Evolutionary conservation across 495 filamentous ascomycete genomes (phyloP), one percentile per base, ranked within the genome.

Genomic region (Penicillium cinerascens): DNA sequence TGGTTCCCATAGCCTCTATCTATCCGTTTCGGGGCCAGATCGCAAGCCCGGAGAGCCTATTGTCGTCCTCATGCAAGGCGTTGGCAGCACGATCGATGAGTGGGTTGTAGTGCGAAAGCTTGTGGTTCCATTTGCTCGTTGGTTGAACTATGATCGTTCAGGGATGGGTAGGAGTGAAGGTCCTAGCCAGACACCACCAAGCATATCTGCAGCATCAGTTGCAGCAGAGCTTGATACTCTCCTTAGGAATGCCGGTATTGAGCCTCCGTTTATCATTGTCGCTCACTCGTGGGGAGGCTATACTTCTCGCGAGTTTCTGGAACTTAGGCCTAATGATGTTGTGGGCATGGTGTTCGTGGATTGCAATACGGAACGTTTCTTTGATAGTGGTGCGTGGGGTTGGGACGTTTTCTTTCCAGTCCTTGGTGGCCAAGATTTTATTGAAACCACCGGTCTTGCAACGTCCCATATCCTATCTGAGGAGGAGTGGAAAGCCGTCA

Each of bases 201-300:
- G 49, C 38, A 53, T 52, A 53, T 44, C 49, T 37, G 49, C 49
- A 52, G 25, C 52, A 45, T 40, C 37, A 39, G 56, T 55, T 21
- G 61, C 52, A 29, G 51, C 59, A 40, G 56, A 61, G 39, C 48
- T 70, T 1, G 51, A 53, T 45, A 45, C 4, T 20, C 55, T 64
- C n/a, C 52, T 64, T 25, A 43, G n/a, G 42, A 56, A 52, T 37
- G 46, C 59, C 35, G 41, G 51, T 40, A 42, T 67, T 37, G 40
- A 50, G 2, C 67, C 67, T 10, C 72, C 71, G 26, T 75, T 68
- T 44, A 54, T 74, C n/a, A 47, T 75, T 20, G 58, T 75, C 13
- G 71, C 64, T 43, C 72, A 75, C 53, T 74, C 71, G 26, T 75
- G 71, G 42, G 72, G 72, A 44, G 72, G 72, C 26, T 65, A 65